These are phyloP conservation scores for Juglanconis sp. DNA, from an alignment of 2,329 filamentous ascomycete genomes.

Conservation along the genomic window DNA sequence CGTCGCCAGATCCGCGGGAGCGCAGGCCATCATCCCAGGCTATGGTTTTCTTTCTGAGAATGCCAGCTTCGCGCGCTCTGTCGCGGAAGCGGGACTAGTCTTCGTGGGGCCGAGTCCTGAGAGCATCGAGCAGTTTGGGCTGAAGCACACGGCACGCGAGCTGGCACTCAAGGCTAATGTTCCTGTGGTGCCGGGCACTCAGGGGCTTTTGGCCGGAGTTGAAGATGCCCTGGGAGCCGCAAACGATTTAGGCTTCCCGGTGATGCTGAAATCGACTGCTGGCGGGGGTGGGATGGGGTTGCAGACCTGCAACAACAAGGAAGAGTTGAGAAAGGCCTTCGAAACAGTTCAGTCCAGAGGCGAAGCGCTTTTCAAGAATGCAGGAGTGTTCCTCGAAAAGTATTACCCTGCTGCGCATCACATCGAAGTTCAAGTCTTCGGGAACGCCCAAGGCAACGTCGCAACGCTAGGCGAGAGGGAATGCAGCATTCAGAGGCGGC, in stretches of 20 bases:
- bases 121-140: slow-evolving; percentile 53
- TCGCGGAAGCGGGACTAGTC: slow-evolving; percentile 48
- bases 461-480: slow-evolving; percentile 64
- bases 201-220: slow-evolving; percentile 6
- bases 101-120: slow-evolving; percentile 57
- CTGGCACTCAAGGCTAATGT: slow-evolving; percentile 46
- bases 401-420: slow-evolving; percentile 61
- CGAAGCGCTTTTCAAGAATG: slow-evolving; percentile 56
- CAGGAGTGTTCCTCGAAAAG: slow-evolving; percentile 60
- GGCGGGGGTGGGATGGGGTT: slow-evolving; percentile 66
- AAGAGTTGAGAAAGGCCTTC: slow-evolving; percentile 51
- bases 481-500: slow-evolving; percentile 64
- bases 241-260: slow-evolving; percentile 31
- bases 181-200: slow-evolving; percentile 36
- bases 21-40: slow-evolving; percentile 58
- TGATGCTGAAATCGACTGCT: slow-evolving; percentile 54
- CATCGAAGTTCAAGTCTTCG: slow-evolving; percentile 67
- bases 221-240: slow-evolving; percentile 51
- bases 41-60: slow-evolving; percentile 66
- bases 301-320: slow-evolving; percentile 47
- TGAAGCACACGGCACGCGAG: slow-evolving; percentile 56
- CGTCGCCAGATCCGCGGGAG: slow-evolving; percentile 38
- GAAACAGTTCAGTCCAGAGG: slow-evolving; percentile 54
- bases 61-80: slow-evolving; percentile 53
- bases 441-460: slow-evolving; percentile 55